Conservation (phyloP, 257 asterid species). For the Solanum infundibuliforme region DNA sequence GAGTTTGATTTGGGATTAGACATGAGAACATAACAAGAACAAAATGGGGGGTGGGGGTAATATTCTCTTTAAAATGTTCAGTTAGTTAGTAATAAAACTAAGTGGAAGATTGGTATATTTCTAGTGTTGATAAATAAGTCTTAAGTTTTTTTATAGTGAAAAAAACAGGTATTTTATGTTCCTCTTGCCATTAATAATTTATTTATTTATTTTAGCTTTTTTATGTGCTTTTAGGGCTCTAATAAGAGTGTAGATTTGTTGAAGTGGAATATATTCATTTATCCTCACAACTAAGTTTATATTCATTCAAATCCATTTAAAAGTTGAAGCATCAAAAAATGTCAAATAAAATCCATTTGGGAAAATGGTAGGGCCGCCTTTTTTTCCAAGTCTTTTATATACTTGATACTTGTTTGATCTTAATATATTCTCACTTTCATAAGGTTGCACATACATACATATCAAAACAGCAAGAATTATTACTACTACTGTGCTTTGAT, state of each 20-base stretch:
- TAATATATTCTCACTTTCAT: not conserved
- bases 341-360: not conserved
- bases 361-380: not conserved
- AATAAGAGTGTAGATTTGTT: not conserved
- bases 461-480: not conserved
- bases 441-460: not conserved
- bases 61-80: not conserved
- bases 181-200: not conserved
- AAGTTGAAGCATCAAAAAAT: not conserved
- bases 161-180: not conserved
- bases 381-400: not conserved
- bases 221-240: not conserved
- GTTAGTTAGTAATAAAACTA: not conserved
- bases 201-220: not conserved
- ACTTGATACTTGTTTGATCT: not conserved
- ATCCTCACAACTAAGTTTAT: not conserved
- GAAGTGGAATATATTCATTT: not conserved
- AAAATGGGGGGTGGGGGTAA: not conserved
- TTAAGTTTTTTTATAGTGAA: not conserved
- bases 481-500: not conserved
- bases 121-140: not conserved
- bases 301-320: not conserved
- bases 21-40: not conserved
- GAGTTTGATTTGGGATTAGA: not conserved
- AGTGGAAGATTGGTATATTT: not conserved